phyloP scores from a whole-genome alignment of 345 rosid genomes.

The Gossypium anomalum region DNA sequence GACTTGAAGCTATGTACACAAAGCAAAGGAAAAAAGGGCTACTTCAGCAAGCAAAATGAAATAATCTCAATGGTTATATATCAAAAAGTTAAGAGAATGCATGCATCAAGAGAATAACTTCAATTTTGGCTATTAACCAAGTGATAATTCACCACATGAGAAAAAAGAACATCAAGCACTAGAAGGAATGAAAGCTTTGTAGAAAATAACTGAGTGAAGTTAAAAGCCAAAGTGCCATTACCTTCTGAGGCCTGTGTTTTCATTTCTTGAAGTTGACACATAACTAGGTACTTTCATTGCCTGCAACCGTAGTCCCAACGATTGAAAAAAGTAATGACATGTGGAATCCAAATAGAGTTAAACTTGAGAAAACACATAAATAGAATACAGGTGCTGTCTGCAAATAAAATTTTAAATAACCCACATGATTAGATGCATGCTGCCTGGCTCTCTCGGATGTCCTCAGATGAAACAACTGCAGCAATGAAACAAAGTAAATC shows the following conservation, averaged over 20 bases:
- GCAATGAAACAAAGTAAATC: constrained; percentile 11
- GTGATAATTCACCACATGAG: not conserved
- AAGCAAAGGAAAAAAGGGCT: not conserved
- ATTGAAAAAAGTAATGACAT: not conserved
- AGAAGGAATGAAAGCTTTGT: not conserved
- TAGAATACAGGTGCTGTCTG: not conserved
- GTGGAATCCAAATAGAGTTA: not conserved
- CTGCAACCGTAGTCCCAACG: constrained; percentile 21
- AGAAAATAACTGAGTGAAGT: not conserved
- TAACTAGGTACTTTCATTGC: constrained; percentile 13
- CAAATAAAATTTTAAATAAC: constrained; percentile 5
- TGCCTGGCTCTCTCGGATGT: constrained; percentile 40
- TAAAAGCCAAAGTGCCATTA: constrained; percentile 14
- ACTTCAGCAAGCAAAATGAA: not conserved
- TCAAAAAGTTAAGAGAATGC: not conserved
- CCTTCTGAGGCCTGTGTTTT: constrained; percentile 29
- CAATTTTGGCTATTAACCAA: not conserved
- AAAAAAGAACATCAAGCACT: not conserved
- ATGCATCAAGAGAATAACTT: not conserved
- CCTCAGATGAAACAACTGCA: constrained; percentile 40
- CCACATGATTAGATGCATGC: constrained; percentile 25
- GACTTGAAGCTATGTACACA: constrained; percentile 28
- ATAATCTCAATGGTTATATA: not conserved
- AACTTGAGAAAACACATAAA: not conserved
- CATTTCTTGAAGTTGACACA: constrained; percentile 23